Evolutionary conservation across 2,329 filamentous ascomycete species (phyloP), one percentile per base, ranked within the genome.

Genomic region (Colletotrichum theobromicola): DNA sequence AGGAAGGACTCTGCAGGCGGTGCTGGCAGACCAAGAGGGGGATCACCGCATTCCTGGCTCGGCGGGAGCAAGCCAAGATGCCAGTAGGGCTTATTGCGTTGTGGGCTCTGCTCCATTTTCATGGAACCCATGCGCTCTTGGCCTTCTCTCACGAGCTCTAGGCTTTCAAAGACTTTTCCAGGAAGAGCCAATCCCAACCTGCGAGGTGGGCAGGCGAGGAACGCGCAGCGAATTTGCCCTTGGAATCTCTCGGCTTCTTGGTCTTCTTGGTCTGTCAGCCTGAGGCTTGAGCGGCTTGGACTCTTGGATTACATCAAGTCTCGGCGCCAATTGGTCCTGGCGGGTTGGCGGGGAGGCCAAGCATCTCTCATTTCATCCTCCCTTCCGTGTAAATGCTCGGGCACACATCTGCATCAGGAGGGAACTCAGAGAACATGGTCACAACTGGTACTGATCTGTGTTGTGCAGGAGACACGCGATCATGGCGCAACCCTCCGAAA

Each of bases 251-350:
- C 34, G 72, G 68, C 62, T 42, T 63, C 72, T 72, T 72, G 66
- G 66, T 46, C 30, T 21, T 67, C 55, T 60, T 68, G 72, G 68
- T 58, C 50, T 26, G 60, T 67, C 69, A 74, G 72, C 72, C 62
- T 34, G 62, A 58, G 42, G 72, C 72, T 67, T 34, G 62, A 58
- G 46, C 62, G 46, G 18, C 60, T 71, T 67, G 61, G 57, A 34
- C 35, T 65, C 68, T 72, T 74, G 68, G 72, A 74, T 74, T 74
- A 72, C 72, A 74, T 74, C 68, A 67, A 71, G 68, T 64, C 62
- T 67, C 68, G 42, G 72, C 62, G 62, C 62, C 72, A 62, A 72
- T n/a, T 28, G 30, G 53, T 30, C 26, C 30, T 62, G 30, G 57
- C 21, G 57, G 57, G 64, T 35, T 35, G 61, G 55, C 57, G 72